Conservation (phyloP, 306 rosid genomes). For the Myrica gale region DNA sequence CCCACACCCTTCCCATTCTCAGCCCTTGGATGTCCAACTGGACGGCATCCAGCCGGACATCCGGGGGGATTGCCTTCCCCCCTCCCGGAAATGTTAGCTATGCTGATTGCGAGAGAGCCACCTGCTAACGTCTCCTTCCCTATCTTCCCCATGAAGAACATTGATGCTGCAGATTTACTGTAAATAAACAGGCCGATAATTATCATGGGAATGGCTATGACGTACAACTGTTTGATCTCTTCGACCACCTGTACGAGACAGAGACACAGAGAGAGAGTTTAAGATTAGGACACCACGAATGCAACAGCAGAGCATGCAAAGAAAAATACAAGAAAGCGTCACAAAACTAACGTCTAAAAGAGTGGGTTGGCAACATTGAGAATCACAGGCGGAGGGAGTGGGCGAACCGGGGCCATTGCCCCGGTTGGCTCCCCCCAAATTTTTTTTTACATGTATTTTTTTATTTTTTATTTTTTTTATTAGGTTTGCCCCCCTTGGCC, state of each 20-base stretch:
- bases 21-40: too few relatives aligned
- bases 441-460: too few relatives aligned
- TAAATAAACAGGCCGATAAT: constrained; percentile 34
- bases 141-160: constrained; percentile 43
- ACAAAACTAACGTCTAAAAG: constrained; percentile 23
- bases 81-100: too few relatives aligned
- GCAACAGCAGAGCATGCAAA: not conserved
- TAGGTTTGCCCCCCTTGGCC: too few relatives aligned
- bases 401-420: too few relatives aligned
- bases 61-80: too few relatives aligned
- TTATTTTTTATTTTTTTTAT: too few relatives aligned
- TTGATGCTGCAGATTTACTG: constrained; percentile 40
- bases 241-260: constrained; percentile 14
- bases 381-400: too few relatives aligned
- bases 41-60: too few relatives aligned
- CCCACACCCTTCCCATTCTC: too few relatives aligned
- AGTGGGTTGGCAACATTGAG: not conserved
- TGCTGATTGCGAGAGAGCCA: constrained; percentile 43
- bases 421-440: too few relatives aligned
- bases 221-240: constrained; percentile 33
- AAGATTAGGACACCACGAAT: not conserved
- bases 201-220: constrained; percentile 37
- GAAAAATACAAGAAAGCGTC: not conserved
- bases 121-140: constrained; percentile 39
- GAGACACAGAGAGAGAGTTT: not conserved